phyloP scores from a whole-genome alignment of 1,139 yeast species.

The Yarrowia galli region DNA sequence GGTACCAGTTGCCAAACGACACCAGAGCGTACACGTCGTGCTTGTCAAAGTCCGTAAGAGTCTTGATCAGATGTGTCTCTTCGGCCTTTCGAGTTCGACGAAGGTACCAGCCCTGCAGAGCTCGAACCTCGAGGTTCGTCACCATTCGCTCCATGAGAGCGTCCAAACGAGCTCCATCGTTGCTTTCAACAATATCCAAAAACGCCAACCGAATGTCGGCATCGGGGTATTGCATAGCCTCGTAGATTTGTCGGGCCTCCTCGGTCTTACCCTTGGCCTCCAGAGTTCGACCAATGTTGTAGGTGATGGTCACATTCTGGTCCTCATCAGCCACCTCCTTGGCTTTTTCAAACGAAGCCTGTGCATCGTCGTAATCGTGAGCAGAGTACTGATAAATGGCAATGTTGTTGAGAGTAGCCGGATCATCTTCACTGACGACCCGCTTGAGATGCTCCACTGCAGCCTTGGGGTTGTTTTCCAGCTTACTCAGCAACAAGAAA shows the following conservation, averaged over 20 bases:
- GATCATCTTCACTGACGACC: conserved; percentile 67
- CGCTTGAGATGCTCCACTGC: conserved; percentile 50
- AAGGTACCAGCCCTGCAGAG: conserved; percentile 92
- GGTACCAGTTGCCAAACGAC: conserved; percentile 87
- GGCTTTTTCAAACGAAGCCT: conserved; percentile 61
- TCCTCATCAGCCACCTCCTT: conserved; percentile 52
- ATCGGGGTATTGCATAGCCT: conserved; percentile 75
- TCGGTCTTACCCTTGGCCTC: conserved; percentile 55
- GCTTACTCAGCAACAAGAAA: conserved; percentile 44
- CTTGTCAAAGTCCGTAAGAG: conserved; percentile 75
- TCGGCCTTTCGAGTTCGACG: conserved; percentile 62
- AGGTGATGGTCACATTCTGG: conserved; percentile 54
- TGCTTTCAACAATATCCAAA: conserved; percentile 54
- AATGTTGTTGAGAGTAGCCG: conserved; percentile 81
- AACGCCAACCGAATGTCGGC: conserved; percentile 78
- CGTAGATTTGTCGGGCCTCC: conserved; percentile 62
- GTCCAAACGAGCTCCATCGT: conserved; percentile 47
- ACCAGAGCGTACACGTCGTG: conserved; percentile 91
- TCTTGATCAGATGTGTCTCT: conserved; percentile 81
- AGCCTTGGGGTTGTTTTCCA: conserved; percentile 44
- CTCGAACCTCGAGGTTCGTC: conserved; percentile 79
- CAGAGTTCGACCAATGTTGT: conserved; percentile 53
- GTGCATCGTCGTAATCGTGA: conserved; percentile 63
- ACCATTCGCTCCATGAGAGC: conserved; percentile 46
- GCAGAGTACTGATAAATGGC: conserved; percentile 83